phyloP scores from a whole-genome alignment of 805 yeast genomes.

The Suhomyces tanzawaensis region DNA sequence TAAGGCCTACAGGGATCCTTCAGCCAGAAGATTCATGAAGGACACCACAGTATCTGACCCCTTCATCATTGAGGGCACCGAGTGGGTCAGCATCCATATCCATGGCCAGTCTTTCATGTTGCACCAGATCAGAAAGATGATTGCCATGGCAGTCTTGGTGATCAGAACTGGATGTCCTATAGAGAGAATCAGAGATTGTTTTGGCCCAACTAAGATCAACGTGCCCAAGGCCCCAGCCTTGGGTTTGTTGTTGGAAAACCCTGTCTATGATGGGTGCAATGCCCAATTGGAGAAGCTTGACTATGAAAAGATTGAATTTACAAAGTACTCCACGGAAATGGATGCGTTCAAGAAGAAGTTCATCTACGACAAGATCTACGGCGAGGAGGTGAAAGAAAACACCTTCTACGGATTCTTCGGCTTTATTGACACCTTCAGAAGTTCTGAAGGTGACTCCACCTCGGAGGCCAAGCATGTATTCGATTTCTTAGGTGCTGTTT shows the following conservation, averaged over 20 bases:
- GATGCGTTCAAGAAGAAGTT: conserved; percentile 81
- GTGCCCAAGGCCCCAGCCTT: conserved; percentile 98
- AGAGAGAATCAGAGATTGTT: conserved; percentile 73
- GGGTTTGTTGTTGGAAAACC: conserved; percentile 85
- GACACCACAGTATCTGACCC: conserved; percentile 79
- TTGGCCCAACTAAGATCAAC: conserved; percentile 69
- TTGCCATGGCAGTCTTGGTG: conserved; percentile 86
- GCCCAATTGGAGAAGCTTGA: conserved; percentile 69
- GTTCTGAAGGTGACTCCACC: conserved; percentile 28
- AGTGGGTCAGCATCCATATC: conserved; percentile 93
- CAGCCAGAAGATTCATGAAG: conserved; percentile 82
- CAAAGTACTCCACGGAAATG: conserved; percentile 64
- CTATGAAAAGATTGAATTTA: conserved; percentile 70
- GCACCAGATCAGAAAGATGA: conserved; percentile 97
- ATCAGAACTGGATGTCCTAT: conserved; percentile 85
- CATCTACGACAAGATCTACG: conserved; percentile 89
- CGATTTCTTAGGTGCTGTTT: conserved; percentile 52
- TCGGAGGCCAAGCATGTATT: conserved; percentile 58
- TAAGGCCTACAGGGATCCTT: conserved; percentile 78
- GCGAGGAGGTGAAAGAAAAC: conserved; percentile 84
- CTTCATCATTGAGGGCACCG: conserved; percentile 87
- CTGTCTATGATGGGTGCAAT: conserved; percentile 87
- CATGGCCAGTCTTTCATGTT: conserved; percentile 99
- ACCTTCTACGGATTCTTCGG: conserved; percentile 88
- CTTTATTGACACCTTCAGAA: conserved; percentile 74